These are phyloP conservation scores for Syzygium oleosum DNA, from an alignment of 345 rosid species.

Conservation along the genomic window DNA sequence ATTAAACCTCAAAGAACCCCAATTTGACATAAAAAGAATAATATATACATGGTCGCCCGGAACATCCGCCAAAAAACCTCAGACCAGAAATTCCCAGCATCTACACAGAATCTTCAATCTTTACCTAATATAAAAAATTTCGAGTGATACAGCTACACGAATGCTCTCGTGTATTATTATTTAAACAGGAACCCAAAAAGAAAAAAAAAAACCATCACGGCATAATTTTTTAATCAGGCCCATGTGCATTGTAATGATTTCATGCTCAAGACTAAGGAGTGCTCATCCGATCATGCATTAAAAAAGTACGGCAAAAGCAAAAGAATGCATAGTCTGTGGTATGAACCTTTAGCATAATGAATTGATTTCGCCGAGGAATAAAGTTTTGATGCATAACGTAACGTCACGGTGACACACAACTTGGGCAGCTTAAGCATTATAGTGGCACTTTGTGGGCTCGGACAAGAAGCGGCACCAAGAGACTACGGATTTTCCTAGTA, in stretches of 20 bases:
- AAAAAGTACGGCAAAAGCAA: not conserved
- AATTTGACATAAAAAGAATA: not conserved
- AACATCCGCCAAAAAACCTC: not conserved
- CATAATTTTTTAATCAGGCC: not conserved
- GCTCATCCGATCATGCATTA: not conserved
- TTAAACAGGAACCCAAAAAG: not conserved
- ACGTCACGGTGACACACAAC: not conserved
- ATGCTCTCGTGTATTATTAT: not conserved
- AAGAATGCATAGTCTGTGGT: not conserved
- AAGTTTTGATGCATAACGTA: not conserved
- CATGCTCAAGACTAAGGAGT: constrained; percentile 1
- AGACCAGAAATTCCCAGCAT: not conserved
- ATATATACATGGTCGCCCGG: not conserved
- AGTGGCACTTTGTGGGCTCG: not conserved
- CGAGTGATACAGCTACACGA: not conserved
- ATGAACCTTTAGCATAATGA: not conserved
- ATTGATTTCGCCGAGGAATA: not conserved
- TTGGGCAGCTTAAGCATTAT: not conserved
- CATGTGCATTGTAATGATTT: constrained; percentile 15
- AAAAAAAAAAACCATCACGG: not conserved
- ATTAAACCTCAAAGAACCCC: not conserved
- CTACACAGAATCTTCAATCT: not conserved
- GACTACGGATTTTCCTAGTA: not conserved
- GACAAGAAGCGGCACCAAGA: not conserved
- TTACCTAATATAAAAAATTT: not conserved